A percentile compares a stretch with the other conserved stretches of the same genome.
Evolutionary conservation across 176 grass and related monocot species (phyloP).

Genomic region (Oryza nivara): DNA sequence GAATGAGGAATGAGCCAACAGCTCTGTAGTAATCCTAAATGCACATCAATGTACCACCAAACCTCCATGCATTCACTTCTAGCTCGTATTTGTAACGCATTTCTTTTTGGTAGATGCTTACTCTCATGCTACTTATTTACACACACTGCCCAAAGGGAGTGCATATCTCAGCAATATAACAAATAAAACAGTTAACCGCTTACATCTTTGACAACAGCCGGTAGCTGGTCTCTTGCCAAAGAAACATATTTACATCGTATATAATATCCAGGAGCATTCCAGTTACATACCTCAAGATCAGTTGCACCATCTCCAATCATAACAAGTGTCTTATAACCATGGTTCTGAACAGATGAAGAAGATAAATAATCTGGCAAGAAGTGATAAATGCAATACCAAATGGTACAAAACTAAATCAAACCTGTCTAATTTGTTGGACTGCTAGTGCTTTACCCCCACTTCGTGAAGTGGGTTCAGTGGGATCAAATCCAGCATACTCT

Average conservation of each 20-base stretch:
- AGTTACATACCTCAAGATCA: conserved; percentile 72
- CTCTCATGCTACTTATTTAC: not conserved
- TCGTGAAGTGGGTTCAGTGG: conserved; percentile 76
- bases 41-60: not conserved
- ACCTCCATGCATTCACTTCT: not conserved
- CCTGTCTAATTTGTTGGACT: conserved; percentile 90
- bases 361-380: conserved; percentile 26
- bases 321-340: conserved; percentile 50
- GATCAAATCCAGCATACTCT: conserved; percentile 90
- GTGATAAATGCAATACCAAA: conserved; percentile 19
- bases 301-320: conserved; percentile 99
- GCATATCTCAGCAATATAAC: not conserved
- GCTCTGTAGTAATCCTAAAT: not conserved
- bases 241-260: conserved; percentile 6
- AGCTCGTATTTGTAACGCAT: not conserved
- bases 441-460: conserved; percentile 91
- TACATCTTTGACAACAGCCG: not conserved
- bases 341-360: conserved; percentile 37
- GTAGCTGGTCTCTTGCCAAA: not conserved
- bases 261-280: not conserved
- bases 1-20: too few relatives aligned
- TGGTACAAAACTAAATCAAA: conserved; percentile 23
- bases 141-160: not conserved
- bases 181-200: not conserved
- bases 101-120: not conserved